phyloP scores from a whole-genome alignment of 371 early-diverging fungal genomes.

The Rhizopus sp. region DNA sequence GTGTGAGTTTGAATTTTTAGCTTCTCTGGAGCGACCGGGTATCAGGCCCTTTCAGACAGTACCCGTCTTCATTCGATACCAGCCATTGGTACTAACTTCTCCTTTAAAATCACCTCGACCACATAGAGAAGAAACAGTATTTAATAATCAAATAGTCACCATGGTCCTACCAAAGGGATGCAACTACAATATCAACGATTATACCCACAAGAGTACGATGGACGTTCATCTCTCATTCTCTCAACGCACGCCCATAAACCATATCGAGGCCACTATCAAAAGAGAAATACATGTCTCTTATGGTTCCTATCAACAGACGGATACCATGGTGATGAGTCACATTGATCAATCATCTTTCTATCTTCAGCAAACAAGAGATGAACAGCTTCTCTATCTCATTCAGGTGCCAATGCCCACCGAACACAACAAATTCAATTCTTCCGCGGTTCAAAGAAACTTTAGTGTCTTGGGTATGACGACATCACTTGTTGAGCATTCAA shows the following conservation, averaged over 20 bases:
- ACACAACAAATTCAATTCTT: slow-evolving; percentile 8
- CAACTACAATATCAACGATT: slow-evolving; percentile 19
- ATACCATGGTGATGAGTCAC: slow-evolving; percentile 24
- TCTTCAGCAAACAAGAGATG: not conserved
- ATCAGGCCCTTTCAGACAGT: slow-evolving; percentile 31
- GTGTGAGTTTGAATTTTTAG: slow-evolving; percentile 28
- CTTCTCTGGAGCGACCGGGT: slow-evolving; percentile 31
- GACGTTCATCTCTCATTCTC: slow-evolving; percentile 9
- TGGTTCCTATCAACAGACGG: slow-evolving; percentile 15
- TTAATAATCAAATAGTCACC: slow-evolving; percentile 7
- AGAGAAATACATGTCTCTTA: slow-evolving; percentile 14
- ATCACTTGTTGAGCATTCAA: slow-evolving; percentile 10
- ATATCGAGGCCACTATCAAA: slow-evolving; percentile 15
- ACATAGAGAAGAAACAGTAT: slow-evolving; percentile 9
- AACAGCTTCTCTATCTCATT: slow-evolving; percentile 7
- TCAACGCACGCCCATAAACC: not conserved
- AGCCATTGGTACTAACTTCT: slow-evolving; percentile 18
- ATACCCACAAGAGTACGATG: slow-evolving; percentile 3
- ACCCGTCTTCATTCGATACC: slow-evolving; percentile 18
- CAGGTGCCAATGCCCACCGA: slow-evolving; percentile 21
- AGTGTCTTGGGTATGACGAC: slow-evolving; percentile 27
- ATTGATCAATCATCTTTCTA: slow-evolving; percentile 17
- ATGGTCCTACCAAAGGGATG: slow-evolving; percentile 9
- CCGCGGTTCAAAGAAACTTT: slow-evolving; percentile 14
- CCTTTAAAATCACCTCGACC: slow-evolving; percentile 4